Conservation (phyloP, 2,329 filamentous ascomycete genomes). For the Davidsoniella virescens region DNA sequence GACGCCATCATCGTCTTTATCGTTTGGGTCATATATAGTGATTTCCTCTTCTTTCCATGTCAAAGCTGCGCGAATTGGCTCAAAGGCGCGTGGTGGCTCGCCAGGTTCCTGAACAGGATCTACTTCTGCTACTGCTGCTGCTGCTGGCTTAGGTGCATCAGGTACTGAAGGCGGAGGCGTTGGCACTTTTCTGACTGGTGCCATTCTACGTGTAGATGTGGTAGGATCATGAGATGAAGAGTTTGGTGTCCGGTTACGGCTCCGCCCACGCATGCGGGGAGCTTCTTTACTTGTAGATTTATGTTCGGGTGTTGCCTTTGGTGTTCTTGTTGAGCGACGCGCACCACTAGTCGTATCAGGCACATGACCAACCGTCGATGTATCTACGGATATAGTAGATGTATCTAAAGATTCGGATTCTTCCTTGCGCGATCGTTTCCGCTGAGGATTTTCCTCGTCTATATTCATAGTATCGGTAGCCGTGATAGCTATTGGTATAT, state of each 20-base stretch:
- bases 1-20: slow-evolving; percentile 49
- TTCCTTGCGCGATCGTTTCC: background rate
- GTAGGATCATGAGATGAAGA: background rate
- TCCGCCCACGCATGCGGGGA: background rate
- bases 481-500: background rate
- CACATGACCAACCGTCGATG: background rate
- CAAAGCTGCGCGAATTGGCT: slow-evolving; percentile 38
- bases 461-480: slow-evolving; percentile 8
- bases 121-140: slow-evolving; percentile 14
- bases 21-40: slow-evolving; percentile 46
- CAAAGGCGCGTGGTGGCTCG: background rate
- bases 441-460: slow-evolving; percentile 2
- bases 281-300: background rate
- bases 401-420: background rate
- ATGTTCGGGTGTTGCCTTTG: background rate
- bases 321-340: slow-evolving; percentile 3
- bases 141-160: slow-evolving; percentile 9
- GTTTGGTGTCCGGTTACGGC: background rate
- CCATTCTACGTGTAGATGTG: background rate
- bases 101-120: slow-evolving; percentile 20
- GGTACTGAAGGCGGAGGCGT: background rate
- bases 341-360: background rate
- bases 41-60: slow-evolving; percentile 56
- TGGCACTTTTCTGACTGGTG: background rate
- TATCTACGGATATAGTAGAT: background rate